Evolutionary conservation across 202 grass and related monocot species (phyloP).

Genomic region (Panicum virgatum): DNA sequence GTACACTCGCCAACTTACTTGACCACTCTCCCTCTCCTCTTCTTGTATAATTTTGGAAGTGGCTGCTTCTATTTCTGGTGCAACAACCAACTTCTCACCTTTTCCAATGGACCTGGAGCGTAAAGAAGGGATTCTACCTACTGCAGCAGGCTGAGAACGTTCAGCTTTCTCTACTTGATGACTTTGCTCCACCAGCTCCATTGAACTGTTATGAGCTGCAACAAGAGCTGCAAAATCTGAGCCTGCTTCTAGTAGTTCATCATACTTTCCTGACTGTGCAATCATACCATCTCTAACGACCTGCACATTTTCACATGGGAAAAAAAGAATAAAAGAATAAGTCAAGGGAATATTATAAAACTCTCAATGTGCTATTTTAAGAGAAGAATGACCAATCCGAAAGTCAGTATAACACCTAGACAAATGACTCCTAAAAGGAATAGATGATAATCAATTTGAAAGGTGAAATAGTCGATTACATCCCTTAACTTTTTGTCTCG

Average conservation of each 20-base stretch:
- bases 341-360: neutral
- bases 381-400: neutral
- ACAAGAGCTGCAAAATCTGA: constrained; percentile 58
- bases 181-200: constrained; percentile 54
- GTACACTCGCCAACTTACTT: constrained; percentile 66
- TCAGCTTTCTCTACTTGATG: constrained; percentile 28
- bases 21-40: constrained; percentile 68
- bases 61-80: constrained; percentile 43
- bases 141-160: constrained; percentile 29
- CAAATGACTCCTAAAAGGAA: neutral
- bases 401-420: constrained; percentile 3
- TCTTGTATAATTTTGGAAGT: constrained; percentile 67
- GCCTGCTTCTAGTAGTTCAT: constrained; percentile 44
- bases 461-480: too few relatives aligned
- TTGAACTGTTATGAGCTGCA: constrained; percentile 59
- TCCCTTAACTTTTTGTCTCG: too few relatives aligned
- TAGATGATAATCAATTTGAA: neutral
- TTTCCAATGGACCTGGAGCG: constrained; percentile 58
- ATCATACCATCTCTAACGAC: constrained; percentile 64
- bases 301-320: constrained; percentile 26
- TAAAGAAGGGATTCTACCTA: constrained; percentile 30
- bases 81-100: constrained; percentile 41
- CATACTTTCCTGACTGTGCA: constrained; percentile 53
- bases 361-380: constrained; percentile 3
- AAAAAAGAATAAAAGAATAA: constrained; percentile 10